phyloP scores from a whole-genome alignment of 345 rosid species.

The Aquilaria sinensis region DNA sequence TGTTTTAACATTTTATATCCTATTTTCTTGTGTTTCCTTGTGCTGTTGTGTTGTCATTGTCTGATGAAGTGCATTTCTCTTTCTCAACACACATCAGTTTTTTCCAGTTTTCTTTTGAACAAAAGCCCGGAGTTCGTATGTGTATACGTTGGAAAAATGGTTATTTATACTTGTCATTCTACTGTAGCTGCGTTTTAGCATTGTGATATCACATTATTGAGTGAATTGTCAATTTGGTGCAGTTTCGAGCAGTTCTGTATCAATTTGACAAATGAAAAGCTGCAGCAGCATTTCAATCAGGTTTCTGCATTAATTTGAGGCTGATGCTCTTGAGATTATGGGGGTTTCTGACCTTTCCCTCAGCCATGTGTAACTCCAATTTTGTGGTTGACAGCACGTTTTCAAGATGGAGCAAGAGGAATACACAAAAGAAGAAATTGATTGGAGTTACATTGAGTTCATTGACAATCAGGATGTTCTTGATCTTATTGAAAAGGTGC shows the following conservation, averaged over 20 bases:
- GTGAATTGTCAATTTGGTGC: not conserved
- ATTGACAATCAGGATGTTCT: slow-evolving; percentile 74
- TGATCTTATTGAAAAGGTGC: slow-evolving; percentile 70
- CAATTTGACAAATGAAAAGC: slow-evolving; percentile 74
- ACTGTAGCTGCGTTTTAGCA: not conserved
- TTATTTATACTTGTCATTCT: slow-evolving; percentile 7
- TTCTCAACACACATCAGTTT: too few relatives aligned
- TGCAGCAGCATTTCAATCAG: slow-evolving; percentile 81
- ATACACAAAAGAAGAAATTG: slow-evolving; percentile 58
- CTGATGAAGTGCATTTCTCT: too few relatives aligned
- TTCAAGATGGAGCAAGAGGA: slow-evolving; percentile 84
- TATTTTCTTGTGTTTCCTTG: too few relatives aligned
- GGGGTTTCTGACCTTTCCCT: slow-evolving; percentile 2
- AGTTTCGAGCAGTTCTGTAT: slow-evolving; percentile 83
- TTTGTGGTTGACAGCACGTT: slow-evolving; percentile 47
- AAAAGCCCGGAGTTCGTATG: too few relatives aligned
- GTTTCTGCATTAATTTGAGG: slow-evolving; percentile 20
- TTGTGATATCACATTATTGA: too few relatives aligned
- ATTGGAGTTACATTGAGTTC: slow-evolving; percentile 80
- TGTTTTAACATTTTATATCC: too few relatives aligned
- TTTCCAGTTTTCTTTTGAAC: too few relatives aligned
- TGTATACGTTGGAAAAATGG: too few relatives aligned
- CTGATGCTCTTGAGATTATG: slow-evolving; percentile 1
- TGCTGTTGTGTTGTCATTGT: too few relatives aligned
- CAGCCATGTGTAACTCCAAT: slow-evolving; percentile 1